These are phyloP conservation scores for Astraeus odoratus DNA, from an alignment of 768 basidiomycete species.

Conservation along the genomic window DNA sequence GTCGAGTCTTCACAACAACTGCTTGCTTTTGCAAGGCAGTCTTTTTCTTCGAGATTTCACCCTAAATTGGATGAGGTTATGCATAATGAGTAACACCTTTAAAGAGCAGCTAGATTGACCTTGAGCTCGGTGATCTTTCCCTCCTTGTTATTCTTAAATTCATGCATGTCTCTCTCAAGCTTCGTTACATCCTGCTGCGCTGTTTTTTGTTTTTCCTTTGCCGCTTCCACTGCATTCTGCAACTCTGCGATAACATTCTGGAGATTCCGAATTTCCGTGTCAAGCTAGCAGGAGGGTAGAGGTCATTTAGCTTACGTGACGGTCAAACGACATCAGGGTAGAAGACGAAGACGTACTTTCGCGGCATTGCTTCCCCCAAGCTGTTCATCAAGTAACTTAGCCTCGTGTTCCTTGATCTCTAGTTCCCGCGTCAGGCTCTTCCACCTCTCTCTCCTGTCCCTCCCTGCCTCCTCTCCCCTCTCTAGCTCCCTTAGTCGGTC, in stretches of 20 bases:
- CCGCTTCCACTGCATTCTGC: conserved; percentile 47
- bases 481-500: conserved; percentile 44
- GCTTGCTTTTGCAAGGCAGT: conserved; percentile 73
- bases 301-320: not conserved
- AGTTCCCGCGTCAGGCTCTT: conserved; percentile 53
- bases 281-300: conserved; percentile 46
- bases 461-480: conserved; percentile 45
- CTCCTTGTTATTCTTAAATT: conserved; percentile 98
- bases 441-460: conserved; percentile 56
- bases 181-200: conserved; percentile 76
- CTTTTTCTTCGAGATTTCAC: conserved; percentile 76
- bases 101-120: conserved; percentile 33
- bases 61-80: conserved; percentile 34
- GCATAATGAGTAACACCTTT: not conserved
- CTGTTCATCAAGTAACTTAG: conserved; percentile 75
- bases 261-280: conserved; percentile 68
- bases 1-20: conserved; percentile 74
- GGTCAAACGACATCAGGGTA: too few relatives aligned
- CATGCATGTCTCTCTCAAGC: conserved; percentile 94
- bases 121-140: conserved; percentile 94
- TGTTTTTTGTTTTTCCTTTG: conserved; percentile 69
- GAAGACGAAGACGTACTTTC: conserved; percentile 44
- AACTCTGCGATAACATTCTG: conserved; percentile 59
- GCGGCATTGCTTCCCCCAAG: conserved; percentile 85
- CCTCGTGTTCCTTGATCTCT: conserved; percentile 87